phyloP scores from a whole-genome alignment of 768 basidiomycete genomes.

The Lactarius pseudohatsudake region DNA sequence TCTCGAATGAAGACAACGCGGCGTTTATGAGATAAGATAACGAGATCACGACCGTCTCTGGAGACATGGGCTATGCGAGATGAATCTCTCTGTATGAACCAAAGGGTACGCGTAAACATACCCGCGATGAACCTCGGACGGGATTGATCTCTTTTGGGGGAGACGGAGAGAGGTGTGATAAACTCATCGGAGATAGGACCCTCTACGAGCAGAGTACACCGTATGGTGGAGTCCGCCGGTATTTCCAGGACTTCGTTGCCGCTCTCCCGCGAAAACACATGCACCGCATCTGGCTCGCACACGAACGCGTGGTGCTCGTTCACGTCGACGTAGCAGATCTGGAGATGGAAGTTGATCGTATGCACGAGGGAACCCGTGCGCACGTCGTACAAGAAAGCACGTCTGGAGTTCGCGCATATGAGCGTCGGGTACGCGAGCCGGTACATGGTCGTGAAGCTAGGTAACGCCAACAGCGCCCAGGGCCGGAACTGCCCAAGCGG shows the following conservation, averaged over 20 bases:
- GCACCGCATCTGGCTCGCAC: slow-evolving; percentile 34
- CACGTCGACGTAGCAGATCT: slow-evolving; percentile 60
- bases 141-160: not conserved
- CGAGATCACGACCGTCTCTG: slow-evolving; percentile 39
- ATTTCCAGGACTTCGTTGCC: slow-evolving; percentile 43
- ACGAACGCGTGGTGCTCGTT: slow-evolving; percentile 57
- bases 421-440: slow-evolving; percentile 68
- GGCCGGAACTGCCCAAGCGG: slow-evolving; percentile 57
- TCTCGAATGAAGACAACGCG: slow-evolving; percentile 38
- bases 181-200: slow-evolving; percentile 2
- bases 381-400: slow-evolving; percentile 66
- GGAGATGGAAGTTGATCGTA: slow-evolving; percentile 45
- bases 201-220: not conserved
- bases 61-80: slow-evolving; percentile 39
- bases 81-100: no score
- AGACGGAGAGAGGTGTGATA: not conserved
- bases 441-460: slow-evolving; percentile 50
- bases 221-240: slow-evolving; percentile 38
- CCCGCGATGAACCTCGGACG: slow-evolving; percentile 9
- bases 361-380: slow-evolving; percentile 48
- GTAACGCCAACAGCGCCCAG: slow-evolving; percentile 55
- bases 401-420: slow-evolving; percentile 45
- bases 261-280: slow-evolving; percentile 33
- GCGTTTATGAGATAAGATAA: slow-evolving; percentile 30
- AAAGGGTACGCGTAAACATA: not conserved